Percentiles rank a stretch among this genome's conserved stretches.
Evolutionary conservation across 495 filamentous ascomycete species (phyloP).

Genomic region (Hyaloscypha variabilis): DNA sequence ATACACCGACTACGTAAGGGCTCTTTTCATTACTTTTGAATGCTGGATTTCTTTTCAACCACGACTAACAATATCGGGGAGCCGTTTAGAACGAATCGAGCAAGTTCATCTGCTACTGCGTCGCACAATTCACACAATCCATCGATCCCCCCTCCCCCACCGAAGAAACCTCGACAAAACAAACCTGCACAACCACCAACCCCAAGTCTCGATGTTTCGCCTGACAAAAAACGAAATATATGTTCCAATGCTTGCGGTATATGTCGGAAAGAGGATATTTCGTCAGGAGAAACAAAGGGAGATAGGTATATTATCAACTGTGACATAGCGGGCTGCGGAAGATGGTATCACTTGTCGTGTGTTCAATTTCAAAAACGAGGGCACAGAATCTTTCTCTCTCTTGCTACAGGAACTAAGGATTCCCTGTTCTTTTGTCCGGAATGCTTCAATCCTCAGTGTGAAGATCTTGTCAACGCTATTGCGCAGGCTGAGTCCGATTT

Average conservation of each 20-base stretch:
- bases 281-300: not conserved
- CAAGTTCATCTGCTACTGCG: not conserved
- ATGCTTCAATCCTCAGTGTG: not conserved
- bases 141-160: not conserved
- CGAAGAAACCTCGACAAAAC: not conserved
- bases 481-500: not conserved
- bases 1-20: not conserved
- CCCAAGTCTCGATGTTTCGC: not conserved
- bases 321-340: not conserved
- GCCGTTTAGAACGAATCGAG: not conserved
- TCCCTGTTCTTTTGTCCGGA: not conserved
- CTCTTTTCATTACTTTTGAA: not conserved
- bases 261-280: not conserved
- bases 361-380: not conserved
- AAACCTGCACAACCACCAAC: not conserved
- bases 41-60: too few relatives aligned
- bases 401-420: not conserved
- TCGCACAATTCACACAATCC: not conserved
- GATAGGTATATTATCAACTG: conserved; percentile 1
- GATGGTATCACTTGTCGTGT: conserved; percentile 14
- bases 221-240: not conserved
- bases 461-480: not conserved
- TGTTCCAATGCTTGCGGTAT: not conserved
- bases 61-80: not conserved
- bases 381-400: not conserved